Evolutionary conservation across 257 asterid genomes (phyloP).

Genomic region (Anisodus tanguticus): DNA sequence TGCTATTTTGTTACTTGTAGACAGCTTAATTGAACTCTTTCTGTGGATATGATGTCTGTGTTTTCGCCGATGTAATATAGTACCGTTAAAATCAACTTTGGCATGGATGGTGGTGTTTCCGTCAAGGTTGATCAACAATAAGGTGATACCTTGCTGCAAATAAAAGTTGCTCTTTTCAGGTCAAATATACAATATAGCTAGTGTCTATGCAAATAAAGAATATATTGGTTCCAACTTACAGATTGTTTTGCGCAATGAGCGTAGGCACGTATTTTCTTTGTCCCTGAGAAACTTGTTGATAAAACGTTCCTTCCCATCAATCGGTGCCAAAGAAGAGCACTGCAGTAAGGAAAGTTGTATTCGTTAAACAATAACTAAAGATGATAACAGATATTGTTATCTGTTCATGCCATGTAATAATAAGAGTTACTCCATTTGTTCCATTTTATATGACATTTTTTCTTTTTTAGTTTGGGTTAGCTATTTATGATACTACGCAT

Average conservation of each 20-base stretch:
- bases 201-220: slow-evolving; percentile 1
- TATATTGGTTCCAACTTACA: slow-evolving; percentile 46
- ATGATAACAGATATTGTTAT: background rate
- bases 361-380: background rate
- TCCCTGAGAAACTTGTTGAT: slow-evolving; percentile 57
- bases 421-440: background rate
- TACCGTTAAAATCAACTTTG: slow-evolving; percentile 44
- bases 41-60: slow-evolving; percentile 42
- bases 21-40: slow-evolving; percentile 32
- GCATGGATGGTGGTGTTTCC: slow-evolving; percentile 51
- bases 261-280: slow-evolving; percentile 64
- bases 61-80: slow-evolving; percentile 30
- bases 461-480: background rate
- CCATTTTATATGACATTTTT: background rate
- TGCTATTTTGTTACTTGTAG: slow-evolving; percentile 32
- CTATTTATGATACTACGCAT: background rate
- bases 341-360: slow-evolving; percentile 36
- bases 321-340: slow-evolving; percentile 94
- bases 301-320: slow-evolving; percentile 74
- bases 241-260: slow-evolving; percentile 80
- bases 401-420: too few relatives aligned
- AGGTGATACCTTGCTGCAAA: slow-evolving; percentile 72
- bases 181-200: background rate
- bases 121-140: slow-evolving; percentile 76
- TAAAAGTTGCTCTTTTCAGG: background rate